A percentile compares a stretch with the other conserved stretches of the same genome.
Conservation (phyloP, 495 filamentous ascomycete genomes). For the Neurospora sp. region DNA sequence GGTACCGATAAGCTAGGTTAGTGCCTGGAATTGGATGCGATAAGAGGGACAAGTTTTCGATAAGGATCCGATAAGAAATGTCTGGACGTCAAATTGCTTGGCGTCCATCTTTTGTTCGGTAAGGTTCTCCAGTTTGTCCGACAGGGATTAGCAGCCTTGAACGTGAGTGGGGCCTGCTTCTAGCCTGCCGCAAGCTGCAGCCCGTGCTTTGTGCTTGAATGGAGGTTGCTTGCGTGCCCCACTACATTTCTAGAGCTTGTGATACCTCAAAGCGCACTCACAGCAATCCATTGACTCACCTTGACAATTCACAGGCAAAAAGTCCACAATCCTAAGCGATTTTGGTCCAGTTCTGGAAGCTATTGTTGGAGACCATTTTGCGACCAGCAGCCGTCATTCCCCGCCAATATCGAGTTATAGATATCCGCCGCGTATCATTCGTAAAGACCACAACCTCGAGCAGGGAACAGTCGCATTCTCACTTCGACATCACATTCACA, state of each 20-base stretch:
- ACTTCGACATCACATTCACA: neutral
- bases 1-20: neutral
- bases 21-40: neutral
- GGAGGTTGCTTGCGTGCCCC: neutral
- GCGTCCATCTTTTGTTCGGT: neutral
- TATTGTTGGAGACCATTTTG: neutral
- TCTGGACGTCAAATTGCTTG: neutral
- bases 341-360: neutral
- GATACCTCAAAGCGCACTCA: neutral
- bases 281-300: neutral
- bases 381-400: neutral
- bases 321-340: neutral
- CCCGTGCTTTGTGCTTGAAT: neutral
- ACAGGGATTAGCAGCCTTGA: neutral
- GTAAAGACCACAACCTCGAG: neutral
- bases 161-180: neutral
- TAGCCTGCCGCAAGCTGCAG: neutral
- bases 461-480: neutral
- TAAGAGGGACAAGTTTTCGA: neutral
- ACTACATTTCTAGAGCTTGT: neutral
- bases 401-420: neutral
- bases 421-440: neutral
- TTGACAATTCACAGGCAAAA: neutral
- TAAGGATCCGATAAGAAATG: neutral
- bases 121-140: neutral